Evolutionary conservation across 1,284 basidiomycete species (phyloP).

Genomic region (Papiliotrema flavescens): DNA sequence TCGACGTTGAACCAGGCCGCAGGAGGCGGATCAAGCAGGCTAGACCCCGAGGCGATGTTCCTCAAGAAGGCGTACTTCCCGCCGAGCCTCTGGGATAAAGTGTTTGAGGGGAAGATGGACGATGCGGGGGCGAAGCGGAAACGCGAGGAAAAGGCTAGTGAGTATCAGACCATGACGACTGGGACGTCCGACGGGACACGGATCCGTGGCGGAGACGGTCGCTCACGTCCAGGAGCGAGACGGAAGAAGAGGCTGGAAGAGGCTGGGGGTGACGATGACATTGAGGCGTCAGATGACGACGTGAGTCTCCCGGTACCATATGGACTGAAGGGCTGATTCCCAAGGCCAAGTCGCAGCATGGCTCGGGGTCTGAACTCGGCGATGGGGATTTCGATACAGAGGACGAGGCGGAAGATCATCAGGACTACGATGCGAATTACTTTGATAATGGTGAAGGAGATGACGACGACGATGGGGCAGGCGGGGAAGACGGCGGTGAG

Average conservation of each 20-base stretch:
- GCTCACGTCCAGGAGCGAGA: conserved; percentile 3
- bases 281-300: not conserved
- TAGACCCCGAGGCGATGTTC: conserved; percentile 28
- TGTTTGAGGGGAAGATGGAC: conserved; percentile 23
- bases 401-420: conserved; percentile 45
- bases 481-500: conserved; percentile 34
- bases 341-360: conserved; percentile 1
- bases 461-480: conserved; percentile 44
- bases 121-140: not conserved
- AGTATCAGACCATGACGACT: too few relatives aligned
- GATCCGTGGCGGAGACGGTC: conserved; percentile 1
- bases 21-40: conserved; percentile 1
- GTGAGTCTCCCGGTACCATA: not conserved
- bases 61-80: conserved; percentile 42
- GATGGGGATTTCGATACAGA: conserved; percentile 46
- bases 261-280: conserved; percentile 18
- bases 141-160: not conserved
- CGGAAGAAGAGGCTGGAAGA: conserved; percentile 25
- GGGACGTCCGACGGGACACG: too few relatives aligned
- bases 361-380: conserved; percentile 19
- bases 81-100: conserved; percentile 40
- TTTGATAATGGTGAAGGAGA: conserved; percentile 50
- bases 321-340: not conserved
- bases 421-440: conserved; percentile 49
- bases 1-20: conserved; percentile 16